Evolutionary conservation across 1,139 yeast genomes (phyloP).

Genomic region (Kodamaea anthophila): DNA sequence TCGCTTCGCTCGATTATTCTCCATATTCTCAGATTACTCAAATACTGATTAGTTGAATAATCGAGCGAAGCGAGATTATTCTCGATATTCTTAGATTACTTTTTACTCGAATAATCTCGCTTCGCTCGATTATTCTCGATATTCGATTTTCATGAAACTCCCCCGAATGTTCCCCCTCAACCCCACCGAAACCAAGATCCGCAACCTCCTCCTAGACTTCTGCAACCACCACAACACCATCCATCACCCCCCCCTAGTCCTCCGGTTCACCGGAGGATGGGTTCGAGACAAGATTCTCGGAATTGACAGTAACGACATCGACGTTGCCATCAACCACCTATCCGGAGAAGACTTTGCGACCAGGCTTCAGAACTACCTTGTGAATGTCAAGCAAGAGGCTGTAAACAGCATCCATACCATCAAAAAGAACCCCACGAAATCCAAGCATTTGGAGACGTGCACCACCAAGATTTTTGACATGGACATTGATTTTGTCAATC

Average conservation of each 20-base stretch:
- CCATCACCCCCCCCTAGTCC: constrained; percentile 24
- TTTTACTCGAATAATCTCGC: too few relatives aligned
- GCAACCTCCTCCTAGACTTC: constrained; percentile 40
- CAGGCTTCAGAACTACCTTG: constrained; percentile 51
- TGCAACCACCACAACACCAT: constrained; percentile 29
- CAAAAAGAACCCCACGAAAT: constrained; percentile 88
- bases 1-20: too few relatives aligned
- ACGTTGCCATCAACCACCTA: constrained; percentile 77
- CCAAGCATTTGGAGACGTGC: constrained; percentile 94
- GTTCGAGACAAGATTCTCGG: constrained; percentile 91
- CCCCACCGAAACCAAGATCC: constrained; percentile 43
- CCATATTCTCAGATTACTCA: too few relatives aligned
- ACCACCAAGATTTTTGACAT: constrained; percentile 77
- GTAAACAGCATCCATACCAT: constrained; percentile 65
- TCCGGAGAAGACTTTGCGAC: constrained; percentile 86
- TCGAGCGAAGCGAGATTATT: too few relatives aligned
- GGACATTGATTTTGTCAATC: constrained; percentile 88
- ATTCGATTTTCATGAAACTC: too few relatives aligned
- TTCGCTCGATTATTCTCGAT: too few relatives aligned
- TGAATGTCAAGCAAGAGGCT: constrained; percentile 30
- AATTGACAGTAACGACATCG: constrained; percentile 75
- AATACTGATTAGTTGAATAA: too few relatives aligned
- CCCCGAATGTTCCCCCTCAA: constrained; percentile 38
- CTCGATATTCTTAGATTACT: too few relatives aligned
- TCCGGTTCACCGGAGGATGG: constrained; percentile 98